A percentile compares a stretch with the other conserved stretches of the same genome.
These are phyloP conservation scores for Diaporthe amygdali DNA, from an alignment of 2,329 filamentous ascomycete genomes.

Conservation along the genomic window DNA sequence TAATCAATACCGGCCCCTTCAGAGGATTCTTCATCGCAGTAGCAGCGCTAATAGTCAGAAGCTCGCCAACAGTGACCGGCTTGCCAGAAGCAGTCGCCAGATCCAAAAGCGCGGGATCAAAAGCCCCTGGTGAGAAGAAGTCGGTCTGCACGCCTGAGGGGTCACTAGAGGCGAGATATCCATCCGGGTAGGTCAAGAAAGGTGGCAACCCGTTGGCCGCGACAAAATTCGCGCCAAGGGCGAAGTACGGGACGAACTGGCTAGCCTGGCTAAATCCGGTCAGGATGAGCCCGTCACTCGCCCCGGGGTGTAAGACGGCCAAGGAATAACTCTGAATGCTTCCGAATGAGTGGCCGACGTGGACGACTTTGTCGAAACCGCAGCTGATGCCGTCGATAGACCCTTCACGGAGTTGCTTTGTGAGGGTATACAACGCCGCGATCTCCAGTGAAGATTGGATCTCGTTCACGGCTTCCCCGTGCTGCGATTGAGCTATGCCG, in stretches of 20 bases:
- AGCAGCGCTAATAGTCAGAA: constrained; percentile 57
- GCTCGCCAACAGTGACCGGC: constrained; percentile 62
- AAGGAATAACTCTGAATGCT: constrained; percentile 63
- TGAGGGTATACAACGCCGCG: constrained; percentile 17
- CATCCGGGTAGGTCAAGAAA: constrained; percentile 45
- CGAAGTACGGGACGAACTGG: constrained; percentile 48
- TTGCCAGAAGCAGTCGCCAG: constrained; percentile 53
- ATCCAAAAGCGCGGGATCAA: constrained; percentile 58
- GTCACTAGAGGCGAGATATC: constrained; percentile 57
- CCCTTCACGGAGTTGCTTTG: constrained; percentile 13
- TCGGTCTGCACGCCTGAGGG: constrained; percentile 55
- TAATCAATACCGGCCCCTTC: constrained; percentile 60
- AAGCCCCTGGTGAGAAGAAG: constrained; percentile 58
- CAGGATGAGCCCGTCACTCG: constrained; percentile 63
- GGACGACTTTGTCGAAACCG: constrained; percentile 51
- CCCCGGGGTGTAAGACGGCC: constrained; percentile 53
- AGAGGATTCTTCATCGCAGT: constrained; percentile 44
- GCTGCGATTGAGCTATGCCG: constrained; percentile 16
- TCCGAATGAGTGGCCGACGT: constrained; percentile 70
- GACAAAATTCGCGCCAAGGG: constrained; percentile 52
- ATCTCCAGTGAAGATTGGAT: constrained; percentile 23
- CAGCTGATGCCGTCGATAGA: background rate
- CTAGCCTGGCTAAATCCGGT: constrained; percentile 62
- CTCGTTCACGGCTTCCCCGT: constrained; percentile 21
- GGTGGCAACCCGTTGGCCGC: constrained; percentile 41